phyloP scores from a whole-genome alignment of 768 basidiomycete species.

The Trichaptum fuscoviolaceum region DNA sequence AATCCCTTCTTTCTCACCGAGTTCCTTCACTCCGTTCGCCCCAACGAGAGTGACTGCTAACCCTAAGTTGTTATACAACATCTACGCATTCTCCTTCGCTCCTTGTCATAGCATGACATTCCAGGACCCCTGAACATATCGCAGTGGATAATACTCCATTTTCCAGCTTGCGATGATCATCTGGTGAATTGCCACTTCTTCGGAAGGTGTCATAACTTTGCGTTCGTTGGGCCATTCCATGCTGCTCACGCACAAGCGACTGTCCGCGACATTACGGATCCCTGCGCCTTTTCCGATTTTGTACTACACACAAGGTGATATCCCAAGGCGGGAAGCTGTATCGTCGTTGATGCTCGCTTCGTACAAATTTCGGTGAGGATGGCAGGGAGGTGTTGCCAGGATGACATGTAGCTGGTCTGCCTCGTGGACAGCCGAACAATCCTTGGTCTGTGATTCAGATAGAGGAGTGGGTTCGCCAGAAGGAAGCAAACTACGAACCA shows the following conservation, averaged over 20 bases:
- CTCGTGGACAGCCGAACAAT: background rate
- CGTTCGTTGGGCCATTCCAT: background rate
- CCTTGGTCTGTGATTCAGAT: background rate
- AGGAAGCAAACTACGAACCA: background rate
- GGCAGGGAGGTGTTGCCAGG: background rate
- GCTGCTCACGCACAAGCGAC: background rate
- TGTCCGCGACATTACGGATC: background rate
- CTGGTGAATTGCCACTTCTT: background rate
- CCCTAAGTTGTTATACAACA: background rate
- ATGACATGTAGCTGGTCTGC: background rate
- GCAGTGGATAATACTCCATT: background rate
- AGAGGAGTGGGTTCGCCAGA: background rate
- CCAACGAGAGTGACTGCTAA: background rate
- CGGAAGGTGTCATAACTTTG: background rate
- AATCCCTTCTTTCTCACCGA: background rate
- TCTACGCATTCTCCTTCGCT: background rate
- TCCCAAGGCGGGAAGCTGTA: background rate
- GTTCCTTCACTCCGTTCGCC: background rate
- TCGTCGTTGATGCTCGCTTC: background rate
- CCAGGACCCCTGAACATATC: background rate
- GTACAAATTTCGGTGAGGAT: background rate
- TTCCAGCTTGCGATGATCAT: background rate
- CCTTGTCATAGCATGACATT: background rate
- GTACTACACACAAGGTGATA: background rate
- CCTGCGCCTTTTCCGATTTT: background rate